Conservation (phyloP, 257 asterid genomes). For the Fraxinus cuspidata region DNA sequence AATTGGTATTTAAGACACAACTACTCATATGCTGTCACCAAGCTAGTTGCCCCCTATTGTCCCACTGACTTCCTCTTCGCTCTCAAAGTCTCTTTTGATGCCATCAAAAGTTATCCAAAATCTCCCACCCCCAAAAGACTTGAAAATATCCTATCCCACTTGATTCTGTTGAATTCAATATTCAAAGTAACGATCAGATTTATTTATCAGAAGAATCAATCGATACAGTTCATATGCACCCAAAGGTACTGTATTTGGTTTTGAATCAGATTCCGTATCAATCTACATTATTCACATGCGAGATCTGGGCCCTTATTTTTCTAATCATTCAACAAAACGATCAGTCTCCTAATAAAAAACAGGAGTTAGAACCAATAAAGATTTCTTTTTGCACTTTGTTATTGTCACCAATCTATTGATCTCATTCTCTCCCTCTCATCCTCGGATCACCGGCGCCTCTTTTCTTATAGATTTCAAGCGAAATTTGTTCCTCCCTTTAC, state of each 20-base stretch:
- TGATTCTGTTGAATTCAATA: not conserved
- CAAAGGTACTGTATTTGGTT: not conserved
- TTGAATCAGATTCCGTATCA: not conserved
- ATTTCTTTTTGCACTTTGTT: not conserved
- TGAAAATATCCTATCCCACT: not conserved
- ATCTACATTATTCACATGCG: not conserved
- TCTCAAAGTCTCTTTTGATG: not conserved
- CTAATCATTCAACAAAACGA: not conserved
- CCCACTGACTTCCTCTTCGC: not conserved
- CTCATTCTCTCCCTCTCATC: not conserved
- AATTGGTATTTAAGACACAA: not conserved
- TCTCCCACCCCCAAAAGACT: not conserved
- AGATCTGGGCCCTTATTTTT: not conserved
- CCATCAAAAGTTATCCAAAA: not conserved
- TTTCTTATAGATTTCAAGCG: not conserved
- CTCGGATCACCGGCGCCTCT: not conserved
- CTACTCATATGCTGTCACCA: not conserved
- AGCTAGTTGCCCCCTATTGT: not conserved
- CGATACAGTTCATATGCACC: not conserved
- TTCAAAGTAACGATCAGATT: not conserved
- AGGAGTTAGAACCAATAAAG: not conserved
- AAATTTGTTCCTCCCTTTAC: not conserved
- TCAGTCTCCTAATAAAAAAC: not conserved
- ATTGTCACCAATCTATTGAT: not conserved
- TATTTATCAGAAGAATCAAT: not conserved